Conservation (phyloP, 75 land plant genomes). For the Isoetes taiwanensis region DNA sequence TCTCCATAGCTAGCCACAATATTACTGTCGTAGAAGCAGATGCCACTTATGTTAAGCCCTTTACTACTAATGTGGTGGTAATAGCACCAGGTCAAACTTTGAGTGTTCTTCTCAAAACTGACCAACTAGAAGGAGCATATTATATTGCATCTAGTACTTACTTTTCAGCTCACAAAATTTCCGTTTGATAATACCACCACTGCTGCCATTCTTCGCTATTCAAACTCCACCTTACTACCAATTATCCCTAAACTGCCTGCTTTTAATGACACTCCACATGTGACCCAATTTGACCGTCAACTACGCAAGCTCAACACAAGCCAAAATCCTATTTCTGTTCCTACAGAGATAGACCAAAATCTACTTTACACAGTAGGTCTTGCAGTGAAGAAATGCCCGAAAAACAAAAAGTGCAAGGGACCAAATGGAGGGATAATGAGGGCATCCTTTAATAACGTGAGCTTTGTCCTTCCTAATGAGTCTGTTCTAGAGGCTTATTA, state of each 20-base stretch:
- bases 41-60: conserved; percentile 49
- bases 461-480: conserved; percentile 39
- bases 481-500: conserved; percentile 51
- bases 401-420: conserved; percentile 21
- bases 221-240: conserved; percentile 9
- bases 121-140: conserved; percentile 25
- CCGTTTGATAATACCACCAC: conserved; percentile 64
- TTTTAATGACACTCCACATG: conserved; percentile 39
- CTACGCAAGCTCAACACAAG: conserved; percentile 20
- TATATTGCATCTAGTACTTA: conserved; percentile 46
- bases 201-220: conserved; percentile 42
- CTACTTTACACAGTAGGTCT: conserved; percentile 31
- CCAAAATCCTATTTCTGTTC: conserved; percentile 20
- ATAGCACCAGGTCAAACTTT: conserved; percentile 70
- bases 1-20: conserved; percentile 38
- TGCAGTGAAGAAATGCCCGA: conserved; percentile 19
- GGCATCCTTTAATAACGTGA: conserved; percentile 56
- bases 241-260: conserved; percentile 31
- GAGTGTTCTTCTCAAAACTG: conserved; percentile 31
- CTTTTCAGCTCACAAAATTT: background rate
- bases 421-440: conserved; percentile 27
- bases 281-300: conserved; percentile 20
- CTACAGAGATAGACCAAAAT: conserved; percentile 20
- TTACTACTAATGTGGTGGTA: conserved; percentile 29
- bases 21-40: conserved; percentile 54